A percentile compares a stretch with the other conserved stretches of the same genome.
Conservation (phyloP, 306 rosid species). For the Arachis stenosperma region DNA sequence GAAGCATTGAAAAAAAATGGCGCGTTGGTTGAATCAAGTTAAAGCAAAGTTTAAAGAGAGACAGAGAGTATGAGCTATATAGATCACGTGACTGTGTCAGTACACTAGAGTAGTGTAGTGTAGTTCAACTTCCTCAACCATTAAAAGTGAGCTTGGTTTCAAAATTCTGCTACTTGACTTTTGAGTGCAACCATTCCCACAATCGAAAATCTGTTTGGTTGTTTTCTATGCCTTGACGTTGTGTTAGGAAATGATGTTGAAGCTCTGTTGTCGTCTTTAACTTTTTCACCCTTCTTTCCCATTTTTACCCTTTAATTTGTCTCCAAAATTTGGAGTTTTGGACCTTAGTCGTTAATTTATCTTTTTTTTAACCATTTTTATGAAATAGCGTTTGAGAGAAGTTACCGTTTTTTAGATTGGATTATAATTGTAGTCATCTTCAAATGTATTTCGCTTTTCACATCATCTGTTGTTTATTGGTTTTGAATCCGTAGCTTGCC, state of each 20-base stretch:
- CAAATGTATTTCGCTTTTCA: neutral
- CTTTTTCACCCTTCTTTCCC: neutral
- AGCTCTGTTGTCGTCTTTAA: slow-evolving; percentile 2
- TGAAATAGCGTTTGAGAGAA: neutral
- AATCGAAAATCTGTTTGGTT: neutral
- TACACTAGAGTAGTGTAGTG: no score
- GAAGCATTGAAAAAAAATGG: slow-evolving; percentile 33
- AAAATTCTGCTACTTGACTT: neutral
- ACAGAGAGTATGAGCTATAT: neutral
- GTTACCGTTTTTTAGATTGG: no score
- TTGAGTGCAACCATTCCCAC: neutral
- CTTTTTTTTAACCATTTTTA: no score
- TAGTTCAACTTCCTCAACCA: neutral
- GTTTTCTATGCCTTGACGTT: slow-evolving; percentile 25
- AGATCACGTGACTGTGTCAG: slow-evolving; percentile 84
- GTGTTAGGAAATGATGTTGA: slow-evolving; percentile 28
- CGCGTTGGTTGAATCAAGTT: slow-evolving; percentile 56
- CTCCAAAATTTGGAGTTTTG: neutral
- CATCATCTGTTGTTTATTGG: neutral
- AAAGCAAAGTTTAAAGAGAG: neutral
- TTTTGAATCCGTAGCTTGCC: neutral
- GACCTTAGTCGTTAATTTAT: no score
- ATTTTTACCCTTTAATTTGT: slow-evolving; percentile 13
- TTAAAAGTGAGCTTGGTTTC: neutral
- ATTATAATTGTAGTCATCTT: no score